These are phyloP conservation scores for Eucalyptus polyanthemos DNA, from an alignment of 345 rosid genomes.

Conservation along the genomic window DNA sequence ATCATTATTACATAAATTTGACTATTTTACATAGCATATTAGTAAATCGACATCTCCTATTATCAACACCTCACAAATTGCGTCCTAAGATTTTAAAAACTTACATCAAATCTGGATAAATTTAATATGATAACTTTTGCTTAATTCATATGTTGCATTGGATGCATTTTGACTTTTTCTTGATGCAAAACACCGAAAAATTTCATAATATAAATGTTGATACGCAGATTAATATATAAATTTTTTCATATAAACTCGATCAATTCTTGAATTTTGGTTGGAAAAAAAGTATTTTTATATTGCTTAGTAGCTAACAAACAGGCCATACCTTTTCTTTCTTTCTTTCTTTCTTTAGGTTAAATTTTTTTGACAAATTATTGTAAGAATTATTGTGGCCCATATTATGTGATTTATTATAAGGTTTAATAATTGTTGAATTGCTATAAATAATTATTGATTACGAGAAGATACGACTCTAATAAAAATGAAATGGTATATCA, in stretches of 20 bases:
- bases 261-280: not conserved
- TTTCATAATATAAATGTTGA: not conserved
- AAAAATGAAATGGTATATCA: too few relatives aligned
- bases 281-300: not conserved
- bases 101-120: not conserved
- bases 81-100: not conserved
- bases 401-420: too few relatives aligned
- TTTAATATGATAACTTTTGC: not conserved
- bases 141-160: not conserved
- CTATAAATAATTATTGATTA: too few relatives aligned
- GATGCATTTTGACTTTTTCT: not conserved
- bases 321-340: not conserved
- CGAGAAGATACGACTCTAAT: too few relatives aligned
- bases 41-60: not conserved
- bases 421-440: too few relatives aligned
- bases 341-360: too few relatives aligned
- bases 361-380: not conserved
- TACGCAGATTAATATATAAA: not conserved
- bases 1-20: not conserved
- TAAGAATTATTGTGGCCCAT: too few relatives aligned
- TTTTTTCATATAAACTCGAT: not conserved
- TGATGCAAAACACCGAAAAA: not conserved
- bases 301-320: not conserved
- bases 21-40: not conserved
- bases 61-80: not conserved